These are phyloP conservation scores for Myriangium duriaei DNA, from an alignment of 2,329 filamentous ascomycete species.

Conservation along the genomic window DNA sequence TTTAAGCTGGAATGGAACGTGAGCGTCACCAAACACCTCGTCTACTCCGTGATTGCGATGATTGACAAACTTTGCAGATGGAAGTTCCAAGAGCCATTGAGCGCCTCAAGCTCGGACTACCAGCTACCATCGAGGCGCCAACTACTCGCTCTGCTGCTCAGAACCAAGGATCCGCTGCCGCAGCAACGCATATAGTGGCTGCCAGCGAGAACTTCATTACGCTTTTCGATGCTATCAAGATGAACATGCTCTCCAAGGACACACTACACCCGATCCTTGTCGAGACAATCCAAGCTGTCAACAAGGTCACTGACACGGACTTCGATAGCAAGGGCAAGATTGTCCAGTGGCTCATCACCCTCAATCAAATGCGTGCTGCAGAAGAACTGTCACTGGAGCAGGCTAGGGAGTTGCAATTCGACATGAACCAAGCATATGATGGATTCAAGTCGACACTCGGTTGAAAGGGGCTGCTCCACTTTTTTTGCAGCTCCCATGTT, in stretches of 20 bases:
- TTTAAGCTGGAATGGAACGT: slow-evolving; percentile 92
- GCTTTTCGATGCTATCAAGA: slow-evolving; percentile 84
- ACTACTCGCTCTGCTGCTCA: slow-evolving; percentile 33
- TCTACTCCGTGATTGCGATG: background rate
- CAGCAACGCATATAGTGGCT: slow-evolving; percentile 59
- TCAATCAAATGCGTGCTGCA: slow-evolving; percentile 96
- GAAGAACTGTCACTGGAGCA: slow-evolving; percentile 83
- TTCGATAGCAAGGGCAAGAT: slow-evolving; percentile 96
- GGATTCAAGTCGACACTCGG: slow-evolving; percentile 74
- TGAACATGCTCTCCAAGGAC: slow-evolving; percentile 88
- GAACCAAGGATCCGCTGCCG: slow-evolving; percentile 23
- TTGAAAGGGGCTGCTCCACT: slow-evolving; percentile 13
- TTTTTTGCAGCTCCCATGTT: no score
- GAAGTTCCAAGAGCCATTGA: slow-evolving; percentile 92
- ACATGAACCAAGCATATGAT: slow-evolving; percentile 88
- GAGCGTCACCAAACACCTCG: slow-evolving; percentile 26
- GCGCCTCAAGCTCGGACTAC: slow-evolving; percentile 80
- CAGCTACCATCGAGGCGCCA: slow-evolving; percentile 62
- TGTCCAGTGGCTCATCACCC: slow-evolving; percentile 90
- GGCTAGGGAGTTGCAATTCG: slow-evolving; percentile 76
- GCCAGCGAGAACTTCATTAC: slow-evolving; percentile 99
- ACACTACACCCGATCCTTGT: slow-evolving; percentile 89
- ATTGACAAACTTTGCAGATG: slow-evolving; percentile 51
- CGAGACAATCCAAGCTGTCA: slow-evolving; percentile 92
- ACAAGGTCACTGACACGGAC: slow-evolving; percentile 88